Percentiles rank a stretch among this genome's conserved stretches.
Evolutionary conservation across 176 grass and related monocot species (phyloP).

Genomic region (Avena atlantica): DNA sequence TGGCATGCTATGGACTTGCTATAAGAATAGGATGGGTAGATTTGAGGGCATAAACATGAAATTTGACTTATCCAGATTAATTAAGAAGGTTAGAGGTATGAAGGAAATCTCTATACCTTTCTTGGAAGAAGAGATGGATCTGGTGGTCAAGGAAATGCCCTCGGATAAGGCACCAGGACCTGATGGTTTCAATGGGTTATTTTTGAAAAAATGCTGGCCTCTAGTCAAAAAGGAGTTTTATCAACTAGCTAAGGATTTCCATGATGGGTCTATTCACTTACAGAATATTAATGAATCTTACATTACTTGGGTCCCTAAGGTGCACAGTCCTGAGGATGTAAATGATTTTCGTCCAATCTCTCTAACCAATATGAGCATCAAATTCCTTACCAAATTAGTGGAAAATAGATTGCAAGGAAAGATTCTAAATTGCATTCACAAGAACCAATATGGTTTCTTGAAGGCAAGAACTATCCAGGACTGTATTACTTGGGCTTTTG

Average conservation of each 20-base stretch:
- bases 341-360: background rate
- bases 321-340: background rate
- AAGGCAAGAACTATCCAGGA: background rate
- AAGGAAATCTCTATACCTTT: too few species aligned
- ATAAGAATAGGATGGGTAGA: too few species aligned
- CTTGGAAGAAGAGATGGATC: background rate
- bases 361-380: background rate
- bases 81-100: too few species aligned
- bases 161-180: background rate
- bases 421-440: background rate
- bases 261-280: background rate
- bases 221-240: too few species aligned
- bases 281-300: background rate
- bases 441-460: background rate
- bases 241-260: background rate
- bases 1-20: too few species aligned
- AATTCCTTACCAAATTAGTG: background rate
- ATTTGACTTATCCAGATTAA: too few species aligned
- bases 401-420: background rate
- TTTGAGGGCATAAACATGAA: too few species aligned
- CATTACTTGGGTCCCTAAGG: background rate
- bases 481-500: background rate
- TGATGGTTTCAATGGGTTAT: background rate
- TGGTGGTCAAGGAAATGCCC: background rate
- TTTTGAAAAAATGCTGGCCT: background rate